These are phyloP conservation scores for Citrullus colocynthis DNA, from an alignment of 306 rosid genomes.

Conservation along the genomic window DNA sequence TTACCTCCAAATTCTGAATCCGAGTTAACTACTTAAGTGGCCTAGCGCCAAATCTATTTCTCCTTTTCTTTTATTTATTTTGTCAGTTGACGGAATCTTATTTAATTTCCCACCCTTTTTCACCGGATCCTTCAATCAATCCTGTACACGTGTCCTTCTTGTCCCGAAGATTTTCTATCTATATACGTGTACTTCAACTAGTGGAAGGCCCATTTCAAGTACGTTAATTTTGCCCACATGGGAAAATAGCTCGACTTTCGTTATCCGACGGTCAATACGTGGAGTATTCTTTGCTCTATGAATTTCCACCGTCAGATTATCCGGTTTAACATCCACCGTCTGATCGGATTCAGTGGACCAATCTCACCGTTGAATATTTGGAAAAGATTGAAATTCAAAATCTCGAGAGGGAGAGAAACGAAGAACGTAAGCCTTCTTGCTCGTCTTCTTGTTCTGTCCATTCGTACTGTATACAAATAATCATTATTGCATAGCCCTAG, in stretches of 20 bases:
- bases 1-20: neutral
- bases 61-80: neutral
- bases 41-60: constrained; percentile 3
- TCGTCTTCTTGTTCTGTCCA: constrained; percentile 3
- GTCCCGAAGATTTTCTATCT: neutral
- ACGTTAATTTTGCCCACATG: neutral
- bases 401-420: constrained; percentile 4
- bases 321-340: neutral
- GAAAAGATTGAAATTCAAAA: constrained; percentile 10
- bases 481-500: neutral
- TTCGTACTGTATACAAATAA: constrained; percentile 2
- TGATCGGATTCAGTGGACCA: neutral
- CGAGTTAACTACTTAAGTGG: neutral
- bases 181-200: neutral
- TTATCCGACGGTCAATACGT: neutral
- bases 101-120: neutral
- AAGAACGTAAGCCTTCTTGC: neutral
- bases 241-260: neutral
- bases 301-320: neutral
- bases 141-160: neutral
- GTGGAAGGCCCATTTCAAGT: neutral
- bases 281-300: neutral
- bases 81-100: neutral
- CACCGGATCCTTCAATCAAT: neutral
- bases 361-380: constrained; percentile 8